Percentiles rank a stretch among this genome's conserved stretches.
Evolutionary conservation across 805 yeast species (phyloP).

Genomic region (Yarrowia porcina): DNA sequence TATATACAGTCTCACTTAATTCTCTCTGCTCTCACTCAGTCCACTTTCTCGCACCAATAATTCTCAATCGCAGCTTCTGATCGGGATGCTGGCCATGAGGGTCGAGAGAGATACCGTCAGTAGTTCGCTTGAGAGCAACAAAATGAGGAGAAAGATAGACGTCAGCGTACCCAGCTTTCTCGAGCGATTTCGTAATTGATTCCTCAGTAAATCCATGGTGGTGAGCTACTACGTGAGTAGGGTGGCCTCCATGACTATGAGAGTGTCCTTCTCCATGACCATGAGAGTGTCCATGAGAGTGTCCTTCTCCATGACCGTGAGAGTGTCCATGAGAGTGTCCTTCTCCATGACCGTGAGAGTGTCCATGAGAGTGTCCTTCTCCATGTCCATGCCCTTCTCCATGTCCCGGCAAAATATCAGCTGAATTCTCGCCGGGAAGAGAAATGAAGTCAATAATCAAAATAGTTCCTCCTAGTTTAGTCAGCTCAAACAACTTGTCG

Average conservation of each 20-base stretch:
- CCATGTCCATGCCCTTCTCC: neutral
- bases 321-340: neutral
- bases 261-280: too few relatives aligned
- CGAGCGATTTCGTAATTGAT: neutral
- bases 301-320: slow-evolving; percentile 1
- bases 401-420: neutral
- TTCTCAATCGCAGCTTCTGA: slow-evolving; percentile 9
- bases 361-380: slow-evolving; percentile 1
- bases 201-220: slow-evolving; percentile 8
- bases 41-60: slow-evolving; percentile 14
- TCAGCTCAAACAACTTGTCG: slow-evolving; percentile 23
- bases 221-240: slow-evolving; percentile 7
- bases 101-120: neutral
- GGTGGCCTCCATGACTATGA: slow-evolving; percentile 5
- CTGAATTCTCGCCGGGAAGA: neutral
- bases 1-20: too few relatives aligned
- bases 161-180: neutral
- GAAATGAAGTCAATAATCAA: slow-evolving; percentile 16
- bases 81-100: neutral
- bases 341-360: neutral
- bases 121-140: slow-evolving; percentile 8
- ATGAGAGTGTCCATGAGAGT: slow-evolving; percentile 7
- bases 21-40: too few relatives aligned
- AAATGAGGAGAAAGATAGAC: slow-evolving; percentile 8
- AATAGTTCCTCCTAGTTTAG: slow-evolving; percentile 30